phyloP scores from a whole-genome alignment of 768 basidiomycete genomes.

The Podaxis sp. region DNA sequence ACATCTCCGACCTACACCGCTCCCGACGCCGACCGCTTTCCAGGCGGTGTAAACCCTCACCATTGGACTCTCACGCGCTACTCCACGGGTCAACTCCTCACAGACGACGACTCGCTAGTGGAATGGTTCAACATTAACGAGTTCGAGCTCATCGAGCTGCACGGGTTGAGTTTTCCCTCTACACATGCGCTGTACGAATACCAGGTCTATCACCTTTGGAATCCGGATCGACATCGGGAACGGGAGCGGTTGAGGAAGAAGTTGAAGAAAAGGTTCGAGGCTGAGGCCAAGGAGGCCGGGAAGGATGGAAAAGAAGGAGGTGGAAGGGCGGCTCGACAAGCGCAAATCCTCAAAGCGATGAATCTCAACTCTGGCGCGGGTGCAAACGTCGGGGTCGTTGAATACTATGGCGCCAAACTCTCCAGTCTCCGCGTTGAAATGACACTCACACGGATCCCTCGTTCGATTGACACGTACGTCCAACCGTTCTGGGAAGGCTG shows the following conservation, averaged over 20 bases:
- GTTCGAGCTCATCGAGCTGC: slow-evolving; percentile 70
- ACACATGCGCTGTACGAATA: slow-evolving; percentile 16
- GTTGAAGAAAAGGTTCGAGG: slow-evolving; percentile 9
- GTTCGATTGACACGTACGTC: slow-evolving; percentile 33
- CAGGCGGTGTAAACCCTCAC: slow-evolving; percentile 6
- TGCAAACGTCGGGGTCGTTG: slow-evolving; percentile 10
- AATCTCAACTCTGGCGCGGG: slow-evolving; percentile 9
- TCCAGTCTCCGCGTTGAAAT: slow-evolving; percentile 23
- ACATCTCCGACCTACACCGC: background rate
- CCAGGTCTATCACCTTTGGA: slow-evolving; percentile 16
- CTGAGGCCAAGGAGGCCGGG: background rate
- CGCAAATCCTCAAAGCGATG: slow-evolving; percentile 13
- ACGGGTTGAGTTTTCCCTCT: slow-evolving; percentile 26
- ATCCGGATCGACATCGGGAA: slow-evolving; percentile 10
- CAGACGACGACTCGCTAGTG: slow-evolving; percentile 56
- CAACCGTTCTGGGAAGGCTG: slow-evolving; percentile 59
- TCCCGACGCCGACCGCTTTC: slow-evolving; percentile 14
- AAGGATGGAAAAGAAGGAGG: background rate
- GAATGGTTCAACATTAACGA: slow-evolving; percentile 60
- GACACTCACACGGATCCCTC: slow-evolving; percentile 15
- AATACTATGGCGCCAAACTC: slow-evolving; percentile 5
- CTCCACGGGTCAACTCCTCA: slow-evolving; percentile 63
- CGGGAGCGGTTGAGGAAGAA: slow-evolving; percentile 14
- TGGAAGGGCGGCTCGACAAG: background rate
- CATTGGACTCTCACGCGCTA: slow-evolving; percentile 57